Evolutionary conservation across 2,329 filamentous ascomycete species (phyloP), one percentile per base, ranked within the genome.

Genomic region (Pyricularia sp.): DNA sequence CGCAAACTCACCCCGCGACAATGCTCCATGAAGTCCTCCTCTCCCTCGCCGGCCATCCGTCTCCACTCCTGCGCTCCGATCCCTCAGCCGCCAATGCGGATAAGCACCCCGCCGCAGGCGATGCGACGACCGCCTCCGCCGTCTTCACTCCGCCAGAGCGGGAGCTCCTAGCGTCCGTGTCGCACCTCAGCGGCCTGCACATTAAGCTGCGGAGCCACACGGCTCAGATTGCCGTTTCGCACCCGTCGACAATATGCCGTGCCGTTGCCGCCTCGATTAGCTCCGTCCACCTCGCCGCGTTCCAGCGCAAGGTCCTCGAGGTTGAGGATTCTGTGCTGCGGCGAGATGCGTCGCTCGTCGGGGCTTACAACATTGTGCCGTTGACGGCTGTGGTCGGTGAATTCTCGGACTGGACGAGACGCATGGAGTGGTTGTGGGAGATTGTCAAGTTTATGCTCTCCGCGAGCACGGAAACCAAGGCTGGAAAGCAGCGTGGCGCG

Each of bases 11-110:
- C 55, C 55, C 49, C 68, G 62, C 64, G 69, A 70, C 70, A 70
- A 99, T 99, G 94, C 90, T 99, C 76, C 94, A 97, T 84, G 94
- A 99, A 82, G 91, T 99, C 79, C 87, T 97, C 77, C 88, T 99
- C 77, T 93, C 93, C 75, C 87, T 97, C 77, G 96, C 93, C 72
- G 93, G 94, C 70, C 91, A 97, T 78, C 89, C 90, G 68, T 97
- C 93, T 69, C 89, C 92, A 70, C 85, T 97, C 73, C 89, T 97
- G 78, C 83, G 84, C 74, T 73, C 78, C 70, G 74, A 70, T 78
- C 72, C 76, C 78, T 71, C 80, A 67, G 71, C 78, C 72, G 75
- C 80, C 72, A 73, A 68, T 67, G 65, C 67, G 60, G 55, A 59
- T 59, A 24, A 30, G 26, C 30, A 53, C 53, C 31, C 65, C 63